phyloP scores from a whole-genome alignment of 768 basidiomycete genomes.

The Calocera viscosa region DNA sequence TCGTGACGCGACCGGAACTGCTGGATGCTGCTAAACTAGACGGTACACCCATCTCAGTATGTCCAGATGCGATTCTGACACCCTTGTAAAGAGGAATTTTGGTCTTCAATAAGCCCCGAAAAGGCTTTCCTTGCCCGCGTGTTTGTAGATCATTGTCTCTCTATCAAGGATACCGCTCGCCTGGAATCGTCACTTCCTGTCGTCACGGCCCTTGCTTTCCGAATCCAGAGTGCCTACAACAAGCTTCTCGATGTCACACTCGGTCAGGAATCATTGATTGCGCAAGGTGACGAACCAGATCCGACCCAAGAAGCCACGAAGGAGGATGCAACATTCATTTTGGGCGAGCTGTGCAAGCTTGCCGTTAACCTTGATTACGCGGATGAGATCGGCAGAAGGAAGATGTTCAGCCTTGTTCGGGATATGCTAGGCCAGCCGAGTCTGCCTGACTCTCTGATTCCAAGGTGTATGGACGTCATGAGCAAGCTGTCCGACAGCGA shows the following conservation, averaged over 20 bases:
- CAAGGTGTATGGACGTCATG: constrained; percentile 72
- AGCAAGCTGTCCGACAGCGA: constrained; percentile 58
- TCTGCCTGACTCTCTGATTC: constrained; percentile 57
- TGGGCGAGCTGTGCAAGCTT: constrained; percentile 70
- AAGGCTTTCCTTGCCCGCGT: constrained; percentile 70
- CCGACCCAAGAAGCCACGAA: constrained; percentile 20
- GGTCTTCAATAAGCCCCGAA: constrained; percentile 57
- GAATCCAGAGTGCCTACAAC: constrained; percentile 61
- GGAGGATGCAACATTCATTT: constrained; percentile 41
- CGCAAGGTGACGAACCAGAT: constrained; percentile 16
- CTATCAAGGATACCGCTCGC: constrained; percentile 42
- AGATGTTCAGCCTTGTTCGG: constrained; percentile 76
- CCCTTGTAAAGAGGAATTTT: constrained; percentile 47
- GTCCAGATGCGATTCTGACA: not conserved
- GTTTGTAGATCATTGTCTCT: constrained; percentile 62
- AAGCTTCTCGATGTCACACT: constrained; percentile 37
- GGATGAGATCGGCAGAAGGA: constrained; percentile 80
- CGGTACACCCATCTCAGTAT: constrained; percentile 41
- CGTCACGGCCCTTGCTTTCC: constrained; percentile 67
- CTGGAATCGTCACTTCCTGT: constrained; percentile 68
- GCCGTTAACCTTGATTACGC: constrained; percentile 76
- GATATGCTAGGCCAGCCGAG: constrained; percentile 65
- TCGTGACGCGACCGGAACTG: constrained; percentile 50
- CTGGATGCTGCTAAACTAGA: constrained; percentile 57
- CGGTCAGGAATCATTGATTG: constrained; percentile 24